Evolutionary conservation across 1,139 yeast genomes (phyloP).

Genomic region (Suhomyces guaymorum): DNA sequence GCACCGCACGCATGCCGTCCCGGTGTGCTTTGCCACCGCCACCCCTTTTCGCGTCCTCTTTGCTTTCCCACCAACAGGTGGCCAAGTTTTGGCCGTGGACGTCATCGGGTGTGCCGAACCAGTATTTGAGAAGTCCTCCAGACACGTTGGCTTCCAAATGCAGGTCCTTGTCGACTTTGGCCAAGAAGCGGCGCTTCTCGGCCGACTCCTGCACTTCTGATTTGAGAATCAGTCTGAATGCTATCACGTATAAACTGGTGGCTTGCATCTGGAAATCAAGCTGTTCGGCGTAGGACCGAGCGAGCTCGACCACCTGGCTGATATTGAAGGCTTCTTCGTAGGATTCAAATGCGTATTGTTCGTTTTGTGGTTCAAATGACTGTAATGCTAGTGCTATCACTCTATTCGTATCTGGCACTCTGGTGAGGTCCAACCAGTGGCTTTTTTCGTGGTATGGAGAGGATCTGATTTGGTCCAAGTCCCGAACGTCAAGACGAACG

Average conservation of each 20-base stretch:
- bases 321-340: constrained; percentile 29
- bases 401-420: constrained; percentile 20
- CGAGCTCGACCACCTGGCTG: constrained; percentile 18
- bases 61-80: constrained; percentile 36
- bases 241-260: constrained; percentile 28
- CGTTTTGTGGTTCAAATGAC: constrained; percentile 19
- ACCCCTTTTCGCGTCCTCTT: constrained; percentile 26
- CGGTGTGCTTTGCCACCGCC: constrained; percentile 33
- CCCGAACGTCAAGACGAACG: constrained; percentile 13
- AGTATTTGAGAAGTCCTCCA: constrained; percentile 36
- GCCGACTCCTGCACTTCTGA: constrained; percentile 25
- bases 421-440: constrained; percentile 25
- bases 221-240: constrained; percentile 29
- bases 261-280: constrained; percentile 17
- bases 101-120: constrained; percentile 34
- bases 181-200: constrained; percentile 24
- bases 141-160: constrained; percentile 32
- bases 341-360: constrained; percentile 22
- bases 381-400: constrained; percentile 31
- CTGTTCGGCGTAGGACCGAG: constrained; percentile 17
- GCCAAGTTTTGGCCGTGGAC: constrained; percentile 32
- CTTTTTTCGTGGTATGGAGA: constrained; percentile 30
- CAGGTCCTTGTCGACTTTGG: constrained; percentile 27
- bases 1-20: constrained; percentile 28
- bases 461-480: constrained; percentile 19